Base-by-base conservation (phyloP, 164 flowering plant genomes). In the Stephania japonica region DNA sequence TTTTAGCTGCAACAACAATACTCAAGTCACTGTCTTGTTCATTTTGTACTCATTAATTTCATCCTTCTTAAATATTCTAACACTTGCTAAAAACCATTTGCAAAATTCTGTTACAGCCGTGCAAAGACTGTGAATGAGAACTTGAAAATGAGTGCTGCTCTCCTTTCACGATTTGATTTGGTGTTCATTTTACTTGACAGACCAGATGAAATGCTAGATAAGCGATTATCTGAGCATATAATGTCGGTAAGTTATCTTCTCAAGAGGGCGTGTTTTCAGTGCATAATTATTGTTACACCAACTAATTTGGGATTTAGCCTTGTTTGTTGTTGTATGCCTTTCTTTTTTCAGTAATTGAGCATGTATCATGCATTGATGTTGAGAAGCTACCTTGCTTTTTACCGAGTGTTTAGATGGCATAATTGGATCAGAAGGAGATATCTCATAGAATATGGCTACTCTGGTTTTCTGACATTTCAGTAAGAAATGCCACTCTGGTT, bases 41-140 rank as follows among this genome's bases (percentile, higher is more conserved):
- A 56, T 18, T 13, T 42, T 42, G 24, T 72, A 43, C 12, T 61
- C 6, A 26, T 42, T 21, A 44, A 8, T 44, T 8, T 44, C 14
- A 44, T 6, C 50, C 10, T 44, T 7, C 50, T 44, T 32, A 44
- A 24, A 25, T 14, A 72, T 25, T 44, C 59, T 65, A 43, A 23
- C 14, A 26, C 47, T n/a, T 72, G 25, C 49, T 26, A 25, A 23
- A 72, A 27, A 16, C 65, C 16, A 26, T 65, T 24, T 68, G n/a
- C 63, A 47, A 49, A 41, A 44, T 71, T 42, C 42, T 42, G 49
- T 70, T 88, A 83, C 98, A 96, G 99, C 84, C 98, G 99, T 73
- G 98, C 98, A 75, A 96, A 92, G 85, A 96, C 99, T 23, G 98
- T 96, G 74, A 96, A 96, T 70, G 99, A 96, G 75, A 96, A 96